Conservation (phyloP, 257 asterid species). For the Ehretia macrophylla region DNA sequence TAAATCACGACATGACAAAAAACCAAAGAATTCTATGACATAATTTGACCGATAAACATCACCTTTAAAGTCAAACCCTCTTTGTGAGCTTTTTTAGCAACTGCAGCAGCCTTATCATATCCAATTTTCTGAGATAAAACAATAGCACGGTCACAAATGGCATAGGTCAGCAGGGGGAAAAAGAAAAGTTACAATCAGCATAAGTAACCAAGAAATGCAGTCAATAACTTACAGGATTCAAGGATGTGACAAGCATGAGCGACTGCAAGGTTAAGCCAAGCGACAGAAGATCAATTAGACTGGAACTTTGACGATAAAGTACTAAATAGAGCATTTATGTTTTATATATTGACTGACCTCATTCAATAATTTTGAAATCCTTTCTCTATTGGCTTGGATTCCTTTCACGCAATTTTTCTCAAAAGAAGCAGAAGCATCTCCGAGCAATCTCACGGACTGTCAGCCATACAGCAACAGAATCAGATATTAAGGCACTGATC, state of each 20-base stretch:
- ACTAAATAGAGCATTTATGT: slow-evolving; percentile 2
- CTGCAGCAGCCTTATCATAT: slow-evolving; percentile 91
- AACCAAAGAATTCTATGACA: neutral
- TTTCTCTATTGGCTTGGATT: slow-evolving; percentile 82
- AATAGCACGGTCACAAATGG: slow-evolving; percentile 11
- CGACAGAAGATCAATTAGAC: slow-evolving; percentile 5
- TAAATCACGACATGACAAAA: too few species aligned
- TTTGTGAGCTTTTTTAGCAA: slow-evolving; percentile 98
- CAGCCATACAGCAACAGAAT: slow-evolving; percentile 5
- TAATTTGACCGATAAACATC: neutral
- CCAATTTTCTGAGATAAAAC: slow-evolving; percentile 77
- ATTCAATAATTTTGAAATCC: slow-evolving; percentile 73
- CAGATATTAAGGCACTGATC: neutral
- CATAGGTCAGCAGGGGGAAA: neutral
- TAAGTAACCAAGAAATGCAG: neutral
- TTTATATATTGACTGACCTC: slow-evolving; percentile 54
- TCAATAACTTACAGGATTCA: slow-evolving; percentile 71
- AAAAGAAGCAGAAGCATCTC: slow-evolving; percentile 90
- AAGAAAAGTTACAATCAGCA: neutral
- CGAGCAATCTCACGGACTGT: slow-evolving; percentile 89
- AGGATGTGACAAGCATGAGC: slow-evolving; percentile 95
- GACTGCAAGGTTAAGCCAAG: slow-evolving; percentile 59
- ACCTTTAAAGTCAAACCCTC: slow-evolving; percentile 94
- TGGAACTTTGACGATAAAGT: slow-evolving; percentile 11
- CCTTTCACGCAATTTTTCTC: slow-evolving; percentile 96